Conservation (phyloP, 768 basidiomycete genomes). For the Cubamyces sp. region DNA sequence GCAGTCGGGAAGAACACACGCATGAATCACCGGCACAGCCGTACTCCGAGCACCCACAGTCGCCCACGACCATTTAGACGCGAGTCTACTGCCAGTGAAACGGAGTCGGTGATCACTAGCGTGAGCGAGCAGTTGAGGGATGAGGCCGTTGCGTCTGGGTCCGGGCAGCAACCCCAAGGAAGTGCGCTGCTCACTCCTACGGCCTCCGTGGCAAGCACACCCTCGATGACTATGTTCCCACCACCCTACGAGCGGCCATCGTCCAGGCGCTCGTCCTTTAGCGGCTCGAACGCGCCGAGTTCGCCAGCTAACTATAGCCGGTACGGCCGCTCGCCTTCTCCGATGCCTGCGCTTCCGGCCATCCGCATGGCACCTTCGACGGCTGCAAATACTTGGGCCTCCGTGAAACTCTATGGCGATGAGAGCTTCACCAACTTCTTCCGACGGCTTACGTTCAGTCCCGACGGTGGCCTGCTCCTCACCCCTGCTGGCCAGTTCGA, state of each 20-base stretch:
- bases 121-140: slow-evolving; percentile 58
- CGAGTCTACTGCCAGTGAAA: slow-evolving; percentile 77
- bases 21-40: slow-evolving; percentile 70
- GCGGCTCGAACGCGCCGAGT: slow-evolving; percentile 78
- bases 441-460: slow-evolving; percentile 89
- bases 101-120: slow-evolving; percentile 59
- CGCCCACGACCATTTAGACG: slow-evolving; percentile 67
- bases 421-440: slow-evolving; percentile 97
- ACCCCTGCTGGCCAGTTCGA: slow-evolving; percentile 98
- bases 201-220: slow-evolving; percentile 69
- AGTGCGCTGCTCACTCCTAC: slow-evolving; percentile 62
- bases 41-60: slow-evolving; percentile 64
- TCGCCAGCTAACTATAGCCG: slow-evolving; percentile 63
- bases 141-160: slow-evolving; percentile 45
- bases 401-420: slow-evolving; percentile 89
- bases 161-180: slow-evolving; percentile 36
- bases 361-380: slow-evolving; percentile 67
- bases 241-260: slow-evolving; percentile 69
- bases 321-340: slow-evolving; percentile 84
- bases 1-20: slow-evolving; percentile 88
- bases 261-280: slow-evolving; percentile 67
- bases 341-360: slow-evolving; percentile 92
- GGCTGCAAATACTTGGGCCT: slow-evolving; percentile 60
- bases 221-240: slow-evolving; percentile 60
- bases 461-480: slow-evolving; percentile 90